Conservation (phyloP, 176 grass and related monocot genomes). For the Aegilops longissima region DNA sequence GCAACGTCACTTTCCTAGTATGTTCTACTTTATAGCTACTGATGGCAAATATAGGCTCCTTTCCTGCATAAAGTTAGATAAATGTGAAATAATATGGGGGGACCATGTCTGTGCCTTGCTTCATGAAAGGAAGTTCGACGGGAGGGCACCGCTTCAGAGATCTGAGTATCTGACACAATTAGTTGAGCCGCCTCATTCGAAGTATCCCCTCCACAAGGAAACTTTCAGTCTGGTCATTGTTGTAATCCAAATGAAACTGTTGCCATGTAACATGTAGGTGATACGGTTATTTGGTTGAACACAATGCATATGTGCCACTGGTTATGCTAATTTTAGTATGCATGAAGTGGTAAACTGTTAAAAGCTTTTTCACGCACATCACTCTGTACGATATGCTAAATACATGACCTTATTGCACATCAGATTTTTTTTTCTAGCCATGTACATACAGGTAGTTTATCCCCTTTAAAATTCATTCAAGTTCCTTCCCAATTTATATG, state of each 20-base stretch:
- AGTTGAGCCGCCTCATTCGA: neutral
- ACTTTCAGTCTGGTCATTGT: neutral
- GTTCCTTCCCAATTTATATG: conserved; percentile 9
- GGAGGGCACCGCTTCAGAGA: neutral
- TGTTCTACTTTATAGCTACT: neutral
- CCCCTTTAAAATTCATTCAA: neutral
- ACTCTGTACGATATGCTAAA: neutral
- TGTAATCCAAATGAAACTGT: neutral
- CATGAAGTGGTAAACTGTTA: neutral
- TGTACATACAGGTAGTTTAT: neutral
- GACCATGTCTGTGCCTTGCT: neutral
- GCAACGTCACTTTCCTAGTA: neutral
- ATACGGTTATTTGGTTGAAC: conserved; percentile 12
- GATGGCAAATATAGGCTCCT: neutral
- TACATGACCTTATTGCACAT: neutral
- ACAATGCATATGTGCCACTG: neutral
- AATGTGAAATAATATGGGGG: neutral
- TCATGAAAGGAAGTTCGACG: neutral
- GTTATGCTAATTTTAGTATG: neutral
- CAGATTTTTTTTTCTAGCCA: neutral
- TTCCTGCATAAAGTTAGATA: neutral
- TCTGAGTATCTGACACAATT: neutral
- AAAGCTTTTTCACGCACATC: neutral
- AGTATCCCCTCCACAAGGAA: neutral
- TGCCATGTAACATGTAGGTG: neutral